A percentile compares a stretch with the other conserved stretches of the same genome.
These are phyloP conservation scores for Phytophthora podocarpi DNA, from an alignment of 352 stramenopile species.

Conservation along the genomic window DNA sequence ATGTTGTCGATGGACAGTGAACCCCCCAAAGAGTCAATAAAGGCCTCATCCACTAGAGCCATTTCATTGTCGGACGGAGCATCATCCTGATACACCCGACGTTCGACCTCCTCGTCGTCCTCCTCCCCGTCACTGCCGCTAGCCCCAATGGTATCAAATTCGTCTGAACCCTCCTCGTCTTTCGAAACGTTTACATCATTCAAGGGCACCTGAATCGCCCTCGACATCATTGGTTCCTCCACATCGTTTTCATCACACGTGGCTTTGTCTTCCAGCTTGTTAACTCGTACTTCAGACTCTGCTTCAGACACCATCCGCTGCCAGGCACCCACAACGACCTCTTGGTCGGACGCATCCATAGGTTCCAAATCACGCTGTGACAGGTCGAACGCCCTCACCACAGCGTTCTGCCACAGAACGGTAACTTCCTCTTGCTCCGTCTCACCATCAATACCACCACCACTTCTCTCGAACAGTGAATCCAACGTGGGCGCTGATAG, in stretches of 20 bases:
- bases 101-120: not conserved
- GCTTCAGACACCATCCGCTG: too few relatives aligned
- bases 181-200: conserved; percentile 4
- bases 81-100: too few relatives aligned
- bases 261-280: not conserved
- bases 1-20: not conserved
- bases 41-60: not conserved
- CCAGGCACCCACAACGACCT: too few relatives aligned
- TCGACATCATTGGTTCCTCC: too few relatives aligned
- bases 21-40: not conserved
- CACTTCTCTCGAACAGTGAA: not conserved
- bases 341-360: too few relatives aligned
- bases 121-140: not conserved
- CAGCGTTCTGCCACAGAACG: not conserved
- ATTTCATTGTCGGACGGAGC: conserved; percentile 1
- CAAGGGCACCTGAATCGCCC: too few relatives aligned
- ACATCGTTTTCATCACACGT: not conserved
- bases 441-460: too few relatives aligned
- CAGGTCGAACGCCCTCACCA: not conserved
- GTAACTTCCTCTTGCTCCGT: not conserved
- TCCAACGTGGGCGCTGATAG: conserved; percentile 1
- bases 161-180: not conserved
- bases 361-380: not conserved
- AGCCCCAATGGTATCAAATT: not conserved
- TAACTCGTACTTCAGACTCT: too few relatives aligned